Base-by-base conservation (phyloP, 345 rosid species). In the Lumnitzera racemosa region DNA sequence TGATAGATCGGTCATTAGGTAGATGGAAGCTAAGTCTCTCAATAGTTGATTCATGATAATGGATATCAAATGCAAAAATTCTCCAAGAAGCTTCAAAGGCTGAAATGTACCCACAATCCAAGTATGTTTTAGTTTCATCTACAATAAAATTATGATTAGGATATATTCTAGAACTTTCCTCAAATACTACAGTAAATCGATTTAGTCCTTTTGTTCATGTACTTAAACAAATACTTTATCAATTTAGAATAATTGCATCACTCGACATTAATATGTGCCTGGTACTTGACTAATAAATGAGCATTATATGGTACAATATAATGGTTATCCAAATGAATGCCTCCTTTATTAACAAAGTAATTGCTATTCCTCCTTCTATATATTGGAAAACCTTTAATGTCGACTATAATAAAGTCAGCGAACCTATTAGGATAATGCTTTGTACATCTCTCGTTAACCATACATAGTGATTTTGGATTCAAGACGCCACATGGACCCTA, bases 51-150 rank as follows among this genome's bases (percentile, higher is more conserved):
- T 46, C 16, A 7, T 43, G 17, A 4, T 15, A 24, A 7, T 59
- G 55, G 12, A 65, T 56, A 14, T 56, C 59, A 61, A 65, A 66
- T 10, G 43, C 1, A 46, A 57, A 71, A 0, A 57, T 57, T 17
- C 24, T 36, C 61, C 50, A 57, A 11, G 48, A 36, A 2, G 61
- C 61, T 17, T 57, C 2, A 57, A 8, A 31, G 11, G 61, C 61
- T 1, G 49, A 36, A 29, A 57, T 2, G 13, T 57, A 57, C 8
- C 61, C 15, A 29, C 61, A 36, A 46, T 57, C 61, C 24, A 36
- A 43, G 15, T 13, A 57, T 13, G 61, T 13, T 12, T 57, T 57
- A 11, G 17, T 31, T 14, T 25, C 53, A 50, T 50, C 53, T 1
- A 50, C 53, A 50, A 4, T 3, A 63, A 50, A 3, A 11, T 57